Conservation (phyloP, 1,139 yeast species). For the Lodderomyces orthopsilosis region DNA sequence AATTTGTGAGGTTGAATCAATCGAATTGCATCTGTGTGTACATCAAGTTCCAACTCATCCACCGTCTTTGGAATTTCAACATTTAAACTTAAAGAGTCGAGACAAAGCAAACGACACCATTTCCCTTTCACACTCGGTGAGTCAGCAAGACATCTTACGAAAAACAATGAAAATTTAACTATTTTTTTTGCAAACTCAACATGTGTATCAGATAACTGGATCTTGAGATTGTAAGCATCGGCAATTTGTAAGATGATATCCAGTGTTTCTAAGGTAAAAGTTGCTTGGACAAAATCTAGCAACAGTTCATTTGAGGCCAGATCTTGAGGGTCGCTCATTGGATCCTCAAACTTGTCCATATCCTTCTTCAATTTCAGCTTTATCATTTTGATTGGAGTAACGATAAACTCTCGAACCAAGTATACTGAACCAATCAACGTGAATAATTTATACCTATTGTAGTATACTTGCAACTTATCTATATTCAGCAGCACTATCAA, state of each 20-base stretch:
- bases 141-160: conserved; percentile 50
- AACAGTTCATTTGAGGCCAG: conserved; percentile 5
- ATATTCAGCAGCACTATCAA: conserved; percentile 12
- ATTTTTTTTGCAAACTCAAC: conserved; percentile 19
- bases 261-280: conserved; percentile 22
- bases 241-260: conserved; percentile 34
- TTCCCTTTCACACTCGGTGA: conserved; percentile 46
- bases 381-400: conserved; percentile 32
- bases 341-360: conserved; percentile 11
- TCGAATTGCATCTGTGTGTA: conserved; percentile 29
- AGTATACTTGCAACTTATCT: conserved; percentile 29
- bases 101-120: conserved; percentile 53
- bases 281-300: conserved; percentile 16
- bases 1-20: conserved; percentile 51
- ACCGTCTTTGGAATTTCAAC: conserved; percentile 10
- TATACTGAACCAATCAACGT: conserved; percentile 53
- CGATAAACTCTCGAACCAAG: conserved; percentile 46
- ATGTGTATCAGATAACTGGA: conserved; percentile 38
- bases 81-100: conserved; percentile 32
- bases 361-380: conserved; percentile 23
- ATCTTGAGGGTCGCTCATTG: background rate
- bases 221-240: conserved; percentile 46
- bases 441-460: conserved; percentile 52
- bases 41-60: conserved; percentile 11
- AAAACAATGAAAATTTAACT: conserved; percentile 26